A percentile compares a stretch with the other conserved stretches of the same genome.
Conservation (phyloP, 768 basidiomycete species). For the Suillus subaureus region DNA sequence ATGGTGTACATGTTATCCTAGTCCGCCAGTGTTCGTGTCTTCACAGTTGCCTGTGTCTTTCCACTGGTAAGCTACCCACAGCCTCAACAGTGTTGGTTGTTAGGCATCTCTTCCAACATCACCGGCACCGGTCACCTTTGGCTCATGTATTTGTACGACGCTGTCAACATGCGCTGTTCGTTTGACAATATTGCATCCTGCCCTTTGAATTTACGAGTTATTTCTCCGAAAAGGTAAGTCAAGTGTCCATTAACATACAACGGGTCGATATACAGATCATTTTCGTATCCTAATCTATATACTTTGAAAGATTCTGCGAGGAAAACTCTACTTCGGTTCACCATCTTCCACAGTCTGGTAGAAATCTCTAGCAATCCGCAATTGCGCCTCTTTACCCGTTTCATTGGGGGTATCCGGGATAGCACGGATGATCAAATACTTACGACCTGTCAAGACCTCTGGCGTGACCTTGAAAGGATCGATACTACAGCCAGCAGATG, state of each 20-base stretch:
- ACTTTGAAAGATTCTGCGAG: background rate
- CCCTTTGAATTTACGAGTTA: background rate
- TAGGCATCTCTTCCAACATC: constrained; percentile 8
- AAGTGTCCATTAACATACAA: background rate
- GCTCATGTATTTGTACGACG: background rate
- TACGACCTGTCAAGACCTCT: constrained; percentile 73
- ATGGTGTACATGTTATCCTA: background rate
- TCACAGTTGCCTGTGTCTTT: constrained; percentile 1
- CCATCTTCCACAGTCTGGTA: constrained; percentile 81
- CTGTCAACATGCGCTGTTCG: constrained; percentile 8
- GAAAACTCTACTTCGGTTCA: constrained; percentile 45
- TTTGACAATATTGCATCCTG: constrained; percentile 2
- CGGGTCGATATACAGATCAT: background rate
- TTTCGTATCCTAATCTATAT: background rate
- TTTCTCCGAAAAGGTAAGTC: background rate
- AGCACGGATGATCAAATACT: constrained; percentile 76
- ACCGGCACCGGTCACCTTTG: background rate
- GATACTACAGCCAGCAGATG: constrained; percentile 23
- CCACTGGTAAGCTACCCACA: background rate
- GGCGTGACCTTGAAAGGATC: constrained; percentile 66
- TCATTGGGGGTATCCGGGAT: constrained; percentile 67
- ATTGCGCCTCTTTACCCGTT: constrained; percentile 69
- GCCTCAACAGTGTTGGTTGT: background rate
- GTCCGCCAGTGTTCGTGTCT: constrained; percentile 2
- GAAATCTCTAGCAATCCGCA: constrained; percentile 81